Evolutionary conservation across 495 filamentous ascomycete genomes (phyloP).

Genomic region (Penicillium alfredii): DNA sequence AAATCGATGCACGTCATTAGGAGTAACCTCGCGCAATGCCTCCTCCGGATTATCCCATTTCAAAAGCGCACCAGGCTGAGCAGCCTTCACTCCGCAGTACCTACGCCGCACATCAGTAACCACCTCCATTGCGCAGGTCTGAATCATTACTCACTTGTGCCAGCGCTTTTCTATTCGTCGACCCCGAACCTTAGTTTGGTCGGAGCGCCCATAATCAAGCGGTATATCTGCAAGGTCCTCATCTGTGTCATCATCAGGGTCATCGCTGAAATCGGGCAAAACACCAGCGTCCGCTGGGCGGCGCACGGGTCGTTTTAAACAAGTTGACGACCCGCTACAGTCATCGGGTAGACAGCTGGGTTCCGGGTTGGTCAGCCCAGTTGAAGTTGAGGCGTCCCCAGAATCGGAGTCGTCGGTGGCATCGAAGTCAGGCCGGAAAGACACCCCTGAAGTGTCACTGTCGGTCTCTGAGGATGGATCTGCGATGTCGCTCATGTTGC

Average conservation of each 20-base stretch:
- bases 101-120: slow-evolving; percentile 2
- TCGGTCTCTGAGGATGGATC: slow-evolving; percentile 6
- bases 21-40: slow-evolving; percentile 7
- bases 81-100: slow-evolving; percentile 10
- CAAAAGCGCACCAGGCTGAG: slow-evolving; percentile 4
- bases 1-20: slow-evolving; percentile 14
- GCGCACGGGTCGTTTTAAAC: neutral
- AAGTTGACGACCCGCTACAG: slow-evolving; percentile 1
- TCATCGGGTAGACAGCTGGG: slow-evolving; percentile 1
- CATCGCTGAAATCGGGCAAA: slow-evolving; percentile 13
- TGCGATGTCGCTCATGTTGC: neutral
- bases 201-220: slow-evolving; percentile 20
- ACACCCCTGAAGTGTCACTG: slow-evolving; percentile 6
- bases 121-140: slow-evolving; percentile 1
- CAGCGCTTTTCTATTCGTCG: slow-evolving; percentile 15
- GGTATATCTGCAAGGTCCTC: slow-evolving; percentile 16
- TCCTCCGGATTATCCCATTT: slow-evolving; percentile 10
- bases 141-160: slow-evolving; percentile 15
- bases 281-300: neutral
- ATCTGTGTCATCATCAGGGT: slow-evolving; percentile 18
- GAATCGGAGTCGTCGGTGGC: slow-evolving; percentile 4
- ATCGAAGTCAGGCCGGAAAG: slow-evolving; percentile 6
- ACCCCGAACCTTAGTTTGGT: slow-evolving; percentile 12
- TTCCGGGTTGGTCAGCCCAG: slow-evolving; percentile 3
- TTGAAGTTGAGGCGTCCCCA: slow-evolving; percentile 2